Evolutionary conservation across 1,139 yeast species (phyloP).

Genomic region (Sugiyamaella castrensis): DNA sequence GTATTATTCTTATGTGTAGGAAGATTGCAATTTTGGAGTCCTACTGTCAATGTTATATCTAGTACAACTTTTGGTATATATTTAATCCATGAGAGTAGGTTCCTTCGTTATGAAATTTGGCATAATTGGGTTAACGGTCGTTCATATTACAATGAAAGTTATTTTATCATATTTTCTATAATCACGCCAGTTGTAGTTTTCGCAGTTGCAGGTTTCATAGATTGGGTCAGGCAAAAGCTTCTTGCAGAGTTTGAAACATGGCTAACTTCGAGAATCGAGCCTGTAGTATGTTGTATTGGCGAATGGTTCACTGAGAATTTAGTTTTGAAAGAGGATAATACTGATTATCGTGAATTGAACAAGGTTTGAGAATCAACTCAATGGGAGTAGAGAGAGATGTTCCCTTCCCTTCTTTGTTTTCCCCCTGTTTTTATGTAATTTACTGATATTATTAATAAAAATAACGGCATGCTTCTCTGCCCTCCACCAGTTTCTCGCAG

Average conservation of each 20-base stretch:
- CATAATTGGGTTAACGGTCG: slow-evolving; percentile 3
- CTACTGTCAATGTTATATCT: slow-evolving; percentile 7
- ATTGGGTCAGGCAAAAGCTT: slow-evolving; percentile 8
- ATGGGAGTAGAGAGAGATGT: too few relatives aligned
- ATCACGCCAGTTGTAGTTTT: slow-evolving; percentile 6
- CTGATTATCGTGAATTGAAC: too few relatives aligned
- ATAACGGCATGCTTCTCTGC: too few relatives aligned
- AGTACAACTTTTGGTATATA: slow-evolving; percentile 13
- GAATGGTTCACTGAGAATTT: too few relatives aligned
- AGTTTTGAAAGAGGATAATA: too few relatives aligned
- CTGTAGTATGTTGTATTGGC: too few relatives aligned
- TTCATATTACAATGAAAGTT: neutral
- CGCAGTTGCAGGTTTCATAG: slow-evolving; percentile 3
- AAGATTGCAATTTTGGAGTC: slow-evolving; percentile 7
- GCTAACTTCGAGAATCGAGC: neutral
- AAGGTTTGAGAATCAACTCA: too few relatives aligned
- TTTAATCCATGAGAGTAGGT: slow-evolving; percentile 9
- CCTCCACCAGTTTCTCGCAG: too few relatives aligned
- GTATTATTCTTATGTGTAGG: slow-evolving; percentile 1
- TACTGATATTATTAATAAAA: too few relatives aligned
- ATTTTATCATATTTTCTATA: slow-evolving; percentile 2
- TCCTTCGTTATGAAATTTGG: slow-evolving; percentile 5
- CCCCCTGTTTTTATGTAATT: too few relatives aligned
- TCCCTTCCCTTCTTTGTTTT: too few relatives aligned
- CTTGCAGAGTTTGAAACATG: slow-evolving; percentile 8